These are phyloP conservation scores for Myxozyma neglecta DNA, from an alignment of 805 yeast genomes.

Conservation along the genomic window DNA sequence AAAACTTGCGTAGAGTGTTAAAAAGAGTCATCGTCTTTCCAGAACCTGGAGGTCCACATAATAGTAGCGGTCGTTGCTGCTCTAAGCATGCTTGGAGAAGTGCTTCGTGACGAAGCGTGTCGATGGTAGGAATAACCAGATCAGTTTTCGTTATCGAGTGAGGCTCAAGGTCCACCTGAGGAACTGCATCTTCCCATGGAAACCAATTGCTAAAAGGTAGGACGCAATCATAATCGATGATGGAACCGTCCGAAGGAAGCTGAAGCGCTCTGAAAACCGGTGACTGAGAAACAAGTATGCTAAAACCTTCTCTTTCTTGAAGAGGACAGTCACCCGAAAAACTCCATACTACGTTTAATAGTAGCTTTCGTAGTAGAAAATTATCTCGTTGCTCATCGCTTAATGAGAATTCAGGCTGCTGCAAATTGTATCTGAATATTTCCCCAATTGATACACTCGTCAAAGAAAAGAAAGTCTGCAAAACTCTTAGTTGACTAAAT, in stretches of 20 bases:
- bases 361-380: constrained; percentile 32
- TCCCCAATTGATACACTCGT: constrained; percentile 43
- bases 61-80: constrained; percentile 59
- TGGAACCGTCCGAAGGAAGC: constrained; percentile 28
- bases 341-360: constrained; percentile 57
- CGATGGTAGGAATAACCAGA: constrained; percentile 73
- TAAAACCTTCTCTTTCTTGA: constrained; percentile 45
- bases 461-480: constrained; percentile 46
- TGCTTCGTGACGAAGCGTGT: constrained; percentile 67
- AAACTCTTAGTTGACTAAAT: constrained; percentile 42
- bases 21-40: constrained; percentile 92
- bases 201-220: constrained; percentile 52
- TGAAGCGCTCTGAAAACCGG: constrained; percentile 32
- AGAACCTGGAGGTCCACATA: constrained; percentile 97
- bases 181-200: constrained; percentile 46
- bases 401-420: constrained; percentile 34
- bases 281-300: constrained; percentile 36
- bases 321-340: constrained; percentile 58
- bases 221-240: constrained; percentile 49
- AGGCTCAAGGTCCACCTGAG: constrained; percentile 51
- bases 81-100: constrained; percentile 57
- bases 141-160: constrained; percentile 62
- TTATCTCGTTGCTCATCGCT: constrained; percentile 36
- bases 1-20: constrained; percentile 60
- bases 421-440: constrained; percentile 33